A percentile compares a stretch with the other conserved stretches of the same genome.
Conservation (phyloP, 805 yeast species). For the Cephaloascus albidus region DNA sequence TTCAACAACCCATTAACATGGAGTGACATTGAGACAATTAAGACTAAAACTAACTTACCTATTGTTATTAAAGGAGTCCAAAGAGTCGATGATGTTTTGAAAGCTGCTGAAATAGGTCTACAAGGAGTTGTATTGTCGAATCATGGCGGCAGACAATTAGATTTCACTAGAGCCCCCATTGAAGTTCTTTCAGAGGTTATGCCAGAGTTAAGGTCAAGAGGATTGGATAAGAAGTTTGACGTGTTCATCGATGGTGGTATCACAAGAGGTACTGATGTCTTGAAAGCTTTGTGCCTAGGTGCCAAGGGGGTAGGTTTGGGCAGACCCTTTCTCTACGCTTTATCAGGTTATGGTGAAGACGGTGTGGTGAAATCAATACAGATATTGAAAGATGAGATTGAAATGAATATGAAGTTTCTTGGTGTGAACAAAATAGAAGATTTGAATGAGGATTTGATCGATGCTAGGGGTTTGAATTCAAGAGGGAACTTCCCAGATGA, state of each 20-base stretch:
- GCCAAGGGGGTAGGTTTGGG: slow-evolving; percentile 74
- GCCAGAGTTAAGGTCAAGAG: slow-evolving; percentile 28
- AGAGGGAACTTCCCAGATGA: neutral
- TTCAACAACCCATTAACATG: slow-evolving; percentile 21
- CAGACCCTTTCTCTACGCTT: slow-evolving; percentile 66
- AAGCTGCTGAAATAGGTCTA: slow-evolving; percentile 49
- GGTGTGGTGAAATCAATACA: slow-evolving; percentile 63
- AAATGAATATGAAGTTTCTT: slow-evolving; percentile 55
- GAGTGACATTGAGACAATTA: slow-evolving; percentile 17
- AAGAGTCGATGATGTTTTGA: slow-evolving; percentile 53
- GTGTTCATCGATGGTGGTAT: slow-evolving; percentile 72
- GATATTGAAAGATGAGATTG: slow-evolving; percentile 50
- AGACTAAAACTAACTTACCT: slow-evolving; percentile 30
- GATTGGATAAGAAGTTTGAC: slow-evolving; percentile 42
- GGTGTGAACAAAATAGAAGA: slow-evolving; percentile 46
- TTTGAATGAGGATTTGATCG: slow-evolving; percentile 30
- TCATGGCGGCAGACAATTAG: slow-evolving; percentile 71
- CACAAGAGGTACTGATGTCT: slow-evolving; percentile 66
- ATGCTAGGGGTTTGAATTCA: slow-evolving; percentile 13
- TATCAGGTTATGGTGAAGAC: slow-evolving; percentile 71
- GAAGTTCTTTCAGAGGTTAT: slow-evolving; percentile 50
- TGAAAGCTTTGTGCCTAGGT: slow-evolving; percentile 70
- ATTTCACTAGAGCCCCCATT: slow-evolving; percentile 50
- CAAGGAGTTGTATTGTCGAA: slow-evolving; percentile 62
- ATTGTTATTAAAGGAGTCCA: slow-evolving; percentile 57